These are phyloP conservation scores for Curvularia hawaiiensis DNA, from an alignment of 2,329 filamentous ascomycete genomes.

Conservation along the genomic window DNA sequence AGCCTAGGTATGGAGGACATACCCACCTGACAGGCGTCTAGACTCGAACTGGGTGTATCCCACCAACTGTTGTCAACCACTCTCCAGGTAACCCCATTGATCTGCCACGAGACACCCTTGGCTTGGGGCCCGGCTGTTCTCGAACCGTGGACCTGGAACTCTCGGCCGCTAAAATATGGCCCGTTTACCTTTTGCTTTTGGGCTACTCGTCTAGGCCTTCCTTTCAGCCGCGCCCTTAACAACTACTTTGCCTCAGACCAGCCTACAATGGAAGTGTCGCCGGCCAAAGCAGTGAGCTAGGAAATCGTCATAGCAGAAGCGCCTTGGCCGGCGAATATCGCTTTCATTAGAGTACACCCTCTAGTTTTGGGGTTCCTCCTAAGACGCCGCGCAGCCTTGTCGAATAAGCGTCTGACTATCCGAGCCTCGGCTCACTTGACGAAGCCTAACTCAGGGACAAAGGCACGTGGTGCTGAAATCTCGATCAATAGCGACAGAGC, in stretches of 20 bases:
- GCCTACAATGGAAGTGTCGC: neutral
- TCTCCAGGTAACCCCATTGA: neutral
- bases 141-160: neutral
- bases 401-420: neutral
- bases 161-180: neutral
- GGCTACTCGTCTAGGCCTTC: neutral
- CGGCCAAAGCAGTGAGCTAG: neutral
- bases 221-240: constrained; percentile 1
- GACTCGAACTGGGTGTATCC: neutral
- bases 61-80: neutral
- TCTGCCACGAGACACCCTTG: neutral
- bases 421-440: neutral
- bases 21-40: neutral
- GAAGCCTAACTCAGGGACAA: neutral
- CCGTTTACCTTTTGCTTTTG: neutral
- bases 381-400: neutral
- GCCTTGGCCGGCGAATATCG: neutral
- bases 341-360: neutral
- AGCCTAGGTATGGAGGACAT: neutral
- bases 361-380: neutral
- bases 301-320: neutral
- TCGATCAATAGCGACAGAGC: neutral
- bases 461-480: neutral
- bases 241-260: neutral
- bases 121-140: neutral